Conservation (phyloP, 2,329 filamentous ascomycete species). For the Plenodomus tracheiphilus region DNA sequence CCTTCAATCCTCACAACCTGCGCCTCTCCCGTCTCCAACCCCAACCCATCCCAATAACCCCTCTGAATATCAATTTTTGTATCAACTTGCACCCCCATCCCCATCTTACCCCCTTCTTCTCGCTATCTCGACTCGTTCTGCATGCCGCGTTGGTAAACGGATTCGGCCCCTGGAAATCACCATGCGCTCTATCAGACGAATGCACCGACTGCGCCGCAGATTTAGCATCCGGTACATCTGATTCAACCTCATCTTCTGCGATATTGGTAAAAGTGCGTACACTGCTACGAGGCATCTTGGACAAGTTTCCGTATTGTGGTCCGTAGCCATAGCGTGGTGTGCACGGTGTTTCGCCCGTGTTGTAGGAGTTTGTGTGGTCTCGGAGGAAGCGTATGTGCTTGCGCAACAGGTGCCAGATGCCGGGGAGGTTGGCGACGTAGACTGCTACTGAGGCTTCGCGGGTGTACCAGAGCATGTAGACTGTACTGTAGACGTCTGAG, state of each 20-base stretch:
- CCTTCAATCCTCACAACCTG: constrained; percentile 16
- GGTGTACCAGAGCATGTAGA: constrained; percentile 56
- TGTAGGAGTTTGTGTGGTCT: constrained; percentile 23
- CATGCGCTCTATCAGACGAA: constrained; percentile 8
- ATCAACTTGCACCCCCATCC: constrained; percentile 30
- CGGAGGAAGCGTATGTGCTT: constrained; percentile 45
- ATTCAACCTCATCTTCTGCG: constrained; percentile 27
- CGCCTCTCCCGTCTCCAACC: constrained; percentile 3
- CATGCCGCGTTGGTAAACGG: constrained; percentile 6
- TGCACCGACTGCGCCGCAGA: constrained; percentile 10
- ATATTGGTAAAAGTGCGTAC: constrained; percentile 9
- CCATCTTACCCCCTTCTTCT: constrained; percentile 17
- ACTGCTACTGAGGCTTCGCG: constrained; percentile 58
- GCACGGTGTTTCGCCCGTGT: constrained; percentile 9
- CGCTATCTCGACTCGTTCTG: constrained; percentile 19
- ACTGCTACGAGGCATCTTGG: constrained; percentile 13
- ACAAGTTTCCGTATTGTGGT: constrained; percentile 23
- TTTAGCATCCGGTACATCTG: constrained; percentile 16
- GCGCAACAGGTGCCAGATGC: constrained; percentile 57
- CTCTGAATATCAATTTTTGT: constrained; percentile 35
- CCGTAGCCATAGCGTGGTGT: constrained; percentile 22
- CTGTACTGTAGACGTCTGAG: constrained; percentile 44
- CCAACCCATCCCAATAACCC: constrained; percentile 16
- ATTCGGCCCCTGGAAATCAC: constrained; percentile 8
- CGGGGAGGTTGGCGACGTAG: constrained; percentile 58